phyloP scores from a whole-genome alignment of 768 basidiomycete genomes.

The Leccinum subgranulosum region DNA sequence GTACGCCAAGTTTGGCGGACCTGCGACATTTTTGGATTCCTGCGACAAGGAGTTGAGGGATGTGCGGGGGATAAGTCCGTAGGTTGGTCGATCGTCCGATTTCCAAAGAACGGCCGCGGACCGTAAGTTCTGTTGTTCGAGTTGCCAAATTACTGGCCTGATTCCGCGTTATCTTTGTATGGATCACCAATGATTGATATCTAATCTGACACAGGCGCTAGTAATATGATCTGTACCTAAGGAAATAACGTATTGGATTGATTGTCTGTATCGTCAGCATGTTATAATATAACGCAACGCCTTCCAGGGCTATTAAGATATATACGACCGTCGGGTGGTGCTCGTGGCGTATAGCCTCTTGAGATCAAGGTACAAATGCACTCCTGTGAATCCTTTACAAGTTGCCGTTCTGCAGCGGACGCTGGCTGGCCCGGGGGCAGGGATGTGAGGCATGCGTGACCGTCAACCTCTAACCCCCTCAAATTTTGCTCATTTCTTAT shows the following conservation, averaged over 20 bases:
- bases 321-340: not conserved
- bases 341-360: not conserved
- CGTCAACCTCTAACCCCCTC: slow-evolving; percentile 24
- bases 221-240: no score
- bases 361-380: slow-evolving; percentile 14
- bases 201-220: not conserved
- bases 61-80: not conserved
- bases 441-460: slow-evolving; percentile 29
- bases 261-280: slow-evolving; percentile 11
- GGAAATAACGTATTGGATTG: not conserved
- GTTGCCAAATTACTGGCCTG: not conserved
- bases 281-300: slow-evolving; percentile 11
- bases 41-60: not conserved
- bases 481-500: slow-evolving; percentile 18
- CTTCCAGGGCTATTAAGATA: not conserved
- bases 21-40: not conserved
- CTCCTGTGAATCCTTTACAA: slow-evolving; percentile 5
- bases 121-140: no score
- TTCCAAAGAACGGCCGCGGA: not conserved
- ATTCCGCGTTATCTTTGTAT: not conserved
- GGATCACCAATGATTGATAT: not conserved
- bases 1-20: not conserved
- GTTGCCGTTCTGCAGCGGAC: slow-evolving; percentile 1
- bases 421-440: slow-evolving; percentile 9
- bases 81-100: not conserved